Percentiles rank a stretch among this genome's conserved stretches.
Conservation (phyloP, 208 protist genomes). For the Herpetomonas muscarum region DNA sequence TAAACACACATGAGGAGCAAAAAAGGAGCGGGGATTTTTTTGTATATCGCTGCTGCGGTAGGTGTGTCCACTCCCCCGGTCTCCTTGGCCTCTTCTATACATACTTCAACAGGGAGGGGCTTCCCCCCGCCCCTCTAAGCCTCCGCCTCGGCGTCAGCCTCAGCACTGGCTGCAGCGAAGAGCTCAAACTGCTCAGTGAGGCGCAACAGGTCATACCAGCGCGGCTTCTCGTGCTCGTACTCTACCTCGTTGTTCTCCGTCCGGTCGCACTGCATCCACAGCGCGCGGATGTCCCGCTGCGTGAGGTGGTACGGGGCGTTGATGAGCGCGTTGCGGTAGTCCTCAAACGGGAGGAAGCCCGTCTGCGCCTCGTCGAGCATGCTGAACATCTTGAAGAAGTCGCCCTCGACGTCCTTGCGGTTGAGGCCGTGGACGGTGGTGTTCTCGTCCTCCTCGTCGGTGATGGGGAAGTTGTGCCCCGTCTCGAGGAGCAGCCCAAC, state of each 20-base stretch:
- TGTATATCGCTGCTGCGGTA: too few species aligned
- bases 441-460: conserved; percentile 18
- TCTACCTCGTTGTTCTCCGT: conserved; percentile 46
- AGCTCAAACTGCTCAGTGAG: conserved; percentile 63
- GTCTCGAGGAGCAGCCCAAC: conserved; percentile 77
- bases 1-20: too few species aligned
- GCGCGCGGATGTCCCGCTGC: conserved; percentile 63
- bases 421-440: conserved; percentile 82
- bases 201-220: conserved; percentile 72
- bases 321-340: conserved; percentile 54
- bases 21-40: too few species aligned
- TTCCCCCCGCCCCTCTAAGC: neutral
- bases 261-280: conserved; percentile 60
- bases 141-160: neutral
- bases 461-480: conserved; percentile 46
- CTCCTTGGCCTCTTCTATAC: too few species aligned
- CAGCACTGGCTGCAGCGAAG: conserved; percentile 38
- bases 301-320: conserved; percentile 84
- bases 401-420: conserved; percentile 68
- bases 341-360: conserved; percentile 49
- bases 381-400: conserved; percentile 75
- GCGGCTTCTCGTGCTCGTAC: conserved; percentile 66
- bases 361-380: conserved; percentile 53
- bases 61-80: too few species aligned
- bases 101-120: too few species aligned